Percentiles rank a stretch among this genome's conserved stretches.
These are phyloP conservation scores for Aechmea fasciata DNA, from an alignment of 176 grass and related monocot species.

Conservation along the genomic window DNA sequence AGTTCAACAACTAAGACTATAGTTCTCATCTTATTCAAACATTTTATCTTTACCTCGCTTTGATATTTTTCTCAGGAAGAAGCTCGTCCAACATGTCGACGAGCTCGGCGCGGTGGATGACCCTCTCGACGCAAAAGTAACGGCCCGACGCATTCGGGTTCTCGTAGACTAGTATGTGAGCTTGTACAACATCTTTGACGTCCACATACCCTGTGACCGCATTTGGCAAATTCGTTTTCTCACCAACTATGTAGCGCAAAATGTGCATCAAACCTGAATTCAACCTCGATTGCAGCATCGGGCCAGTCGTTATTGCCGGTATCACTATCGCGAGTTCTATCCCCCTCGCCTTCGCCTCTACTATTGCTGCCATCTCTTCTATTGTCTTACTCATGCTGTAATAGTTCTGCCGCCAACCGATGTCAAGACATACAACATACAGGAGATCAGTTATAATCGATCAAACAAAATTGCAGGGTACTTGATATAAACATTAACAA, in stretches of 20 bases:
- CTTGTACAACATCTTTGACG: conserved; percentile 31
- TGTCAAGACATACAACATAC: background rate
- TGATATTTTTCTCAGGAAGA: conserved; percentile 28
- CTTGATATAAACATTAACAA: too few species aligned
- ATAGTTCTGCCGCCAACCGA: conserved; percentile 21
- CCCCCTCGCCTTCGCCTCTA: conserved; percentile 15
- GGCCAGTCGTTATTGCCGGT: conserved; percentile 18
- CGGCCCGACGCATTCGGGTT: conserved; percentile 10
- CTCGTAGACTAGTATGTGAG: conserved; percentile 37
- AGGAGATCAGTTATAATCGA: background rate
- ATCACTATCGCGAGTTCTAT: conserved; percentile 41
- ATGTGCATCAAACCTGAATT: conserved; percentile 35
- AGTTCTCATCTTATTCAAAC: too few species aligned
- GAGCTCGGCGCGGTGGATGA: conserved; percentile 25
- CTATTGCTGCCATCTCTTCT: conserved; percentile 31
- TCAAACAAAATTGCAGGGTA: background rate
- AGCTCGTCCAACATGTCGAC: conserved; percentile 18
- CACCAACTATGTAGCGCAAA: conserved; percentile 28
- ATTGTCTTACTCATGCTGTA: conserved; percentile 49
- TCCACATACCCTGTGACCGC: conserved; percentile 44
- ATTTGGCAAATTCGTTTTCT: conserved; percentile 24
- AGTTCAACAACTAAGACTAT: too few species aligned
- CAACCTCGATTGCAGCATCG: conserved; percentile 30
- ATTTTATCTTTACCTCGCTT: too few species aligned
- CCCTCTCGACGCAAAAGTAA: conserved; percentile 36